Conservation (phyloP, 805 yeast genomes). For the Ogataea henricii region DNA sequence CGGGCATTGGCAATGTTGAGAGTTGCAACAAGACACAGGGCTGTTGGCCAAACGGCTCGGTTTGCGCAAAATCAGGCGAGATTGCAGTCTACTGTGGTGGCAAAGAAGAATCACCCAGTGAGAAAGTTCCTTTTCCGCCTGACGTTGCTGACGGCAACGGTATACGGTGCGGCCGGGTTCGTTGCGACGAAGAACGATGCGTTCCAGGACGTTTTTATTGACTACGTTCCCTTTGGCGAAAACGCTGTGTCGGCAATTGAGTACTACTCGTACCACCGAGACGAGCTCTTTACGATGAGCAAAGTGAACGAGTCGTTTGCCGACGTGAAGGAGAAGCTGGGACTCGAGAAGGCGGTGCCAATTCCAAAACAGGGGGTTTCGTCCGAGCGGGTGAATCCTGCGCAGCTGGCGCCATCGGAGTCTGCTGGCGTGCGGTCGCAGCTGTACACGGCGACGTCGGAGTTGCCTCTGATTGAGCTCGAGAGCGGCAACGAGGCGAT, state of each 20-base stretch:
- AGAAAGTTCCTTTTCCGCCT: constrained; percentile 31
- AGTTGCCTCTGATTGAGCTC: constrained; percentile 35
- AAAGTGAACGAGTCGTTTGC: constrained; percentile 31
- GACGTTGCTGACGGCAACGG: constrained; percentile 27
- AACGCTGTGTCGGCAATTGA: constrained; percentile 52
- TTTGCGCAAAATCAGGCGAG: constrained; percentile 19
- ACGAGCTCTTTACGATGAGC: constrained; percentile 23
- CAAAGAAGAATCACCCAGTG: constrained; percentile 26
- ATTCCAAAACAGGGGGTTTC: constrained; percentile 43
- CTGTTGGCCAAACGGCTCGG: constrained; percentile 15
- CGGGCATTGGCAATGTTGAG: constrained; percentile 13
- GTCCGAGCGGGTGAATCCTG: constrained; percentile 34
- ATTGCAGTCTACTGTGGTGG: constrained; percentile 27
- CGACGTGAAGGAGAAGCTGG: constrained; percentile 41
- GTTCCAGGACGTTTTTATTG: constrained; percentile 62
- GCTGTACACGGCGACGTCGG: constrained; percentile 4
- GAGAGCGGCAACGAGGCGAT: constrained; percentile 36
- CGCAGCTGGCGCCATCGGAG: constrained; percentile 12
- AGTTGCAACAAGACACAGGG: constrained; percentile 13
- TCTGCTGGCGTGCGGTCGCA: not conserved
- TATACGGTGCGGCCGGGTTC: constrained; percentile 64
- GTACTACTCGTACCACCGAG: constrained; percentile 30
- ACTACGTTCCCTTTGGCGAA: constrained; percentile 67
- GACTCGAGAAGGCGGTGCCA: constrained; percentile 41
- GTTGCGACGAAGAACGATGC: constrained; percentile 56